Conservation (phyloP, 2,329 filamentous ascomycete species). For the Gremmenia infestans region DNA sequence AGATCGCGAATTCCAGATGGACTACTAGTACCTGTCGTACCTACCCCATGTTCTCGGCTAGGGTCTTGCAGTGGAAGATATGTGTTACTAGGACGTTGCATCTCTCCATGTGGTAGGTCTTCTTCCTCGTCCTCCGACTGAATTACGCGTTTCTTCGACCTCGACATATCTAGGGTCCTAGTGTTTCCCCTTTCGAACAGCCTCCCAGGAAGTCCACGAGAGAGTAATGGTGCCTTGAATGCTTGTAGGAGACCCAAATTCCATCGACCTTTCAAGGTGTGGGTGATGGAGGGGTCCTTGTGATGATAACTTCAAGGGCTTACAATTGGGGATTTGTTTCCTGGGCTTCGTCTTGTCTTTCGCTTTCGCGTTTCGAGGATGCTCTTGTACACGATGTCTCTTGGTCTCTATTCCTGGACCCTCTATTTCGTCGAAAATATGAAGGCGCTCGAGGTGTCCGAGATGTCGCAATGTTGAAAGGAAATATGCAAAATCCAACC, state of each 20-base stretch:
- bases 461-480: background rate
- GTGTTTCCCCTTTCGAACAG: background rate
- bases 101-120: no score
- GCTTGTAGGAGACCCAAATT: conserved; percentile 6
- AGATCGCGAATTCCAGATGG: background rate
- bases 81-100: no score
- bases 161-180: background rate
- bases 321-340: background rate
- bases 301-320: background rate
- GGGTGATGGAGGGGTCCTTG: background rate
- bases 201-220: background rate
- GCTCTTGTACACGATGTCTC: background rate
- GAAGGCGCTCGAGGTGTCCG: background rate
- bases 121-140: background rate
- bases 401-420: background rate
- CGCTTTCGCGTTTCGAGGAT: background rate
- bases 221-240: background rate
- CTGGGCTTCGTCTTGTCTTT: background rate
- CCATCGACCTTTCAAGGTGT: background rate
- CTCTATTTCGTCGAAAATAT: background rate
- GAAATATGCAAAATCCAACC: background rate
- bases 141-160: background rate
- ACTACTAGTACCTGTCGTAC: background rate
- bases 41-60: background rate
- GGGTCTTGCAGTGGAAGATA: no score